These are phyloP conservation scores for Zarea fungicola DNA, from an alignment of 2,329 filamentous ascomycete genomes.

Conservation along the genomic window DNA sequence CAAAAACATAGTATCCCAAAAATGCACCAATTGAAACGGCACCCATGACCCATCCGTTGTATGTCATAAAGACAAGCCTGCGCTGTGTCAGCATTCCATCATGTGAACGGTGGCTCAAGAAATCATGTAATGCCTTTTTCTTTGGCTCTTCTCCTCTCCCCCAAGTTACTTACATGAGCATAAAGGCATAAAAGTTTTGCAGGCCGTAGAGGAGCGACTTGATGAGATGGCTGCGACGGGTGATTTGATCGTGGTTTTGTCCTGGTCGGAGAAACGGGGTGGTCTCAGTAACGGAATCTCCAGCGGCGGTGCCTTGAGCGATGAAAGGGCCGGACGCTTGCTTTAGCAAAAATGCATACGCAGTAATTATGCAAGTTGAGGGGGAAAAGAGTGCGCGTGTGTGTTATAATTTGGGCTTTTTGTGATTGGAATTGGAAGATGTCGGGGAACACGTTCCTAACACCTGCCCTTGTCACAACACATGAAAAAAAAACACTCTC, in stretches of 20 bases:
- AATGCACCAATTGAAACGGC: slow-evolving; percentile 85
- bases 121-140: slow-evolving; percentile 5
- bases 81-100: neutral
- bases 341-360: slow-evolving; percentile 7
- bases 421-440: no score
- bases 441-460: no score
- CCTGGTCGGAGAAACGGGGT: slow-evolving; percentile 66
- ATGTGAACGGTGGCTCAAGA: no score
- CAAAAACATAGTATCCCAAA: slow-evolving; percentile 80
- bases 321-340: neutral
- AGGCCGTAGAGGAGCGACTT: slow-evolving; percentile 82
- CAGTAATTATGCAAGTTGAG: neutral
- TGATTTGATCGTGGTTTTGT: slow-evolving; percentile 57
- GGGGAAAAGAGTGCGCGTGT: no score
- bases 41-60: slow-evolving; percentile 97
- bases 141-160: no score
- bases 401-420: no score
- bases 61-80: slow-evolving; percentile 99
- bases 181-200: slow-evolving; percentile 98
- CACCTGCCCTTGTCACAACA: no score
- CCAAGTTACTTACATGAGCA: slow-evolving; percentile 98
- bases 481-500: no score
- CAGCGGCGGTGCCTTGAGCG: slow-evolving; percentile 2
- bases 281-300: slow-evolving; percentile 51
- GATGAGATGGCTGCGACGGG: slow-evolving; percentile 66